Percentiles rank a stretch among this genome's conserved stretches.
Evolutionary conservation across 257 asterid genomes (phyloP).

Genomic region (Solanum sparsipilum): DNA sequence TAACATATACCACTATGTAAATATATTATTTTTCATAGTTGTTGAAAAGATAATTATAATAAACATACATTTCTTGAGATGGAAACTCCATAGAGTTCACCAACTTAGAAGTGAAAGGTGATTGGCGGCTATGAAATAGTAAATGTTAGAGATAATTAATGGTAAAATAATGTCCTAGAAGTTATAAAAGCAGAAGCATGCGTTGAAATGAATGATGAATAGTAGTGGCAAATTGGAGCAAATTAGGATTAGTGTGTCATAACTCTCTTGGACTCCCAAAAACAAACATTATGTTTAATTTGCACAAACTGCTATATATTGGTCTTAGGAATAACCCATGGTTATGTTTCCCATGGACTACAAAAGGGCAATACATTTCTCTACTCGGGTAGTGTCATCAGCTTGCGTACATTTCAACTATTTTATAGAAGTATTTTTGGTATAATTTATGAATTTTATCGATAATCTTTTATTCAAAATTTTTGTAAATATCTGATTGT

Average conservation of each 20-base stretch:
- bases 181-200: background rate
- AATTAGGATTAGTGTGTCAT: slow-evolving; percentile 5
- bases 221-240: slow-evolving; percentile 1
- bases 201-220: slow-evolving; percentile 1
- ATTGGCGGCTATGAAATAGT: slow-evolving; percentile 3
- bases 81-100: background rate
- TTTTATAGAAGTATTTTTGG: fast-evolving
- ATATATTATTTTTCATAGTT: background rate
- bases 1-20: background rate
- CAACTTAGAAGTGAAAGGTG: background rate
- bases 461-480: no score
- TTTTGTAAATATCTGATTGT: background rate
- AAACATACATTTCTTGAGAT: background rate
- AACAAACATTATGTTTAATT: slow-evolving; percentile 14
- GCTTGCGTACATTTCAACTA: background rate
- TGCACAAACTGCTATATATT: slow-evolving; percentile 10
- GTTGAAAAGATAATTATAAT: no score
- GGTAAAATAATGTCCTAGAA: background rate
- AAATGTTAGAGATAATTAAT: background rate
- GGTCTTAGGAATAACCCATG: background rate
- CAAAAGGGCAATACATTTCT: background rate
- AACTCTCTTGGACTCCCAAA: slow-evolving; percentile 11
- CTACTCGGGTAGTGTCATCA: background rate
- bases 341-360: background rate
- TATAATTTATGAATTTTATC: no score